phyloP scores from a whole-genome alignment of 768 basidiomycete genomes.

The Phlegmacium glaucopus region DNA sequence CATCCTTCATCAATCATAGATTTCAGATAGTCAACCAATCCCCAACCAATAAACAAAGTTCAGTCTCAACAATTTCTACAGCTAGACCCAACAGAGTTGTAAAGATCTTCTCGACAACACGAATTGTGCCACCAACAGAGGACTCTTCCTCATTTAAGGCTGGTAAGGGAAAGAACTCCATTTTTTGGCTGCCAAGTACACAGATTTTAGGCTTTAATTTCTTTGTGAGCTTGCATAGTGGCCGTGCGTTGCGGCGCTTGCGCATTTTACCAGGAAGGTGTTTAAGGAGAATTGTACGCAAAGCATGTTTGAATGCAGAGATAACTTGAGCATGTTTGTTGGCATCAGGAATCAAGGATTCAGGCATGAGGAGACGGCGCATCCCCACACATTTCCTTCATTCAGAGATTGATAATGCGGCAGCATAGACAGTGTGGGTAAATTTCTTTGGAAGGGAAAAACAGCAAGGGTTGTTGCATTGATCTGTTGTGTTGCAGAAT shows the following conservation, averaged over 20 bases:
- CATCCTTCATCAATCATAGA: constrained; percentile 7
- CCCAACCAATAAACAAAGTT: constrained; percentile 6
- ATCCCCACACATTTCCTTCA: not conserved
- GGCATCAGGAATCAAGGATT: not conserved
- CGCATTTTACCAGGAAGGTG: not conserved
- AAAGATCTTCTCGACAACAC: constrained; percentile 10
- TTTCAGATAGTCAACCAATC: constrained; percentile 11
- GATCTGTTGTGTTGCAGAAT: constrained; percentile 11
- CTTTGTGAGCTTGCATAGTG: not conserved
- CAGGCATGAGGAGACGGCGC: not conserved
- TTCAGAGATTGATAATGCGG: constrained; percentile 6
- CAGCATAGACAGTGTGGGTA: not conserved
- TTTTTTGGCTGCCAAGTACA: constrained; percentile 5
- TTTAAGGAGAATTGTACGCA: constrained; percentile 4
- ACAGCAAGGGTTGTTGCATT: constrained; percentile 12
- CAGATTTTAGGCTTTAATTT: constrained; percentile 3
- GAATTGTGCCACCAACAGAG: constrained; percentile 6
- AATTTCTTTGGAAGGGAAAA: constrained; percentile 8
- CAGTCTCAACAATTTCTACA: constrained; percentile 2
- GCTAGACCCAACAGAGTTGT: constrained; percentile 2
- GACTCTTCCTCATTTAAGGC: constrained; percentile 12
- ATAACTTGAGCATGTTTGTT: not conserved
- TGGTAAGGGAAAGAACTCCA: constrained; percentile 8
- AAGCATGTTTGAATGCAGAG: constrained; percentile 8
- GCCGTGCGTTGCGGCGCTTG: not conserved